Base-by-base conservation (phyloP, 805 yeast species). In the Yamadazyma ubonensis region DNA sequence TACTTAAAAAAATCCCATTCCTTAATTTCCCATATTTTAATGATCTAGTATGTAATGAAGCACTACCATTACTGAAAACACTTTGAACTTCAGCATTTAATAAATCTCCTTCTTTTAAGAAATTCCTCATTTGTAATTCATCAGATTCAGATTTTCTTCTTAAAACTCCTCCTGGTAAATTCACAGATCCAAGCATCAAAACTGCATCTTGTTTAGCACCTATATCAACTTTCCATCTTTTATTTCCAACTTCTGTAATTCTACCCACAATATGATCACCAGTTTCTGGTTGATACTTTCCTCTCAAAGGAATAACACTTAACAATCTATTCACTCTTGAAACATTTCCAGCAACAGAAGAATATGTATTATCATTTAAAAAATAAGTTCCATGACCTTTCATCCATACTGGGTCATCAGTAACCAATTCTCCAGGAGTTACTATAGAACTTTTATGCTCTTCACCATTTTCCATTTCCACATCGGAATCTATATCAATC, bases 391-490 rank as follows among this genome's bases (percentile, higher is more conserved):
- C 99, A 57, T 91, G 99, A 21, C 99, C 99, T 56, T 95, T 78
- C 99, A 93, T 93, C 97, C 98, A 93, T 2, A 83, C 75, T 5
- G 96, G 86, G 55, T 93, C 98, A 51, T 86, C 93, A 0, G 98
- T 93, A n/a, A 93, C 86, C 36, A 90, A 66, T 58, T 93, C 97
- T 7, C 99, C 99, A 0, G 99, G 99, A 1, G 97, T 88, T 14
- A 91, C 96, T 7, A 93, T 60, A 31, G 30, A 37, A 12, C 38
- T 19, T 28, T 31, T 20, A 11, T 26, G 14, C n/a, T 26, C n/a
- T 27, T 55, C 67, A n/a, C 35, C 58, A 31, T 69, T 76, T 1
- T 65, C 54, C 66, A 68, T 61, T 11, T 71, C 73, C 3, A 61
- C 51, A 32, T 71, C 79, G 1, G 68, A 59, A 21, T 66, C 54